These are phyloP conservation scores for Wickerhamiella shivajii DNA, from an alignment of 805 yeast genomes.

Conservation along the genomic window DNA sequence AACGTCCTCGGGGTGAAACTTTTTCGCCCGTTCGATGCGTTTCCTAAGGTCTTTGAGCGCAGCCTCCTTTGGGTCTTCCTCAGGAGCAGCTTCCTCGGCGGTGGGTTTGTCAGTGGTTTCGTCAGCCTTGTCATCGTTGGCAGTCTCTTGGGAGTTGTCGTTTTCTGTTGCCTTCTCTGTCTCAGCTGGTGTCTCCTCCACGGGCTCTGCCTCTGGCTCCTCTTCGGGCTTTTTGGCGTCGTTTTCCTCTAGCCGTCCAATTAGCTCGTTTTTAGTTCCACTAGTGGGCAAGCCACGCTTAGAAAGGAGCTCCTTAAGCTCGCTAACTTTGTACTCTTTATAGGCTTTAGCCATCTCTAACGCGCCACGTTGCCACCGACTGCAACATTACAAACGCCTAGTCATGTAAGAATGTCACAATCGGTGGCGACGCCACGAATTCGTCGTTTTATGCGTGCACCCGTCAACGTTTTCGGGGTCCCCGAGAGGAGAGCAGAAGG, in stretches of 20 bases:
- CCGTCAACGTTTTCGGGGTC: conserved; percentile 6
- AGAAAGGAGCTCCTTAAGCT: conserved; percentile 62
- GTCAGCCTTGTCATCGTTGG: conserved; percentile 12
- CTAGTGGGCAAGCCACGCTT: conserved; percentile 47
- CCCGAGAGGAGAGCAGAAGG: neutral
- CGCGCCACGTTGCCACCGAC: no score
- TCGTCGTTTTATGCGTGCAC: conserved; percentile 2
- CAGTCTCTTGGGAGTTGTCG: conserved; percentile 9
- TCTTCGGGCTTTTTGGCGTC: conserved; percentile 25
- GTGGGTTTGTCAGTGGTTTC: conserved; percentile 12
- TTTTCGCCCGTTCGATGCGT: conserved; percentile 57
- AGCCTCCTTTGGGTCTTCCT: conserved; percentile 14
- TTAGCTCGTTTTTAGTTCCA: conserved; percentile 72
- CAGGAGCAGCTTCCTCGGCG: conserved; percentile 14
- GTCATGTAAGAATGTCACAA: no score
- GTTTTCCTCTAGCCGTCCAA: conserved; percentile 45
- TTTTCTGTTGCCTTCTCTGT: no score
- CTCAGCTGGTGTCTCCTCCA: conserved; percentile 5
- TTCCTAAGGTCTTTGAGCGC: conserved; percentile 54
- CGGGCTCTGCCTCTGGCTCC: conserved; percentile 8
- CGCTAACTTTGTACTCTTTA: conserved; percentile 38
- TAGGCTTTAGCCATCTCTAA: conserved; percentile 12
- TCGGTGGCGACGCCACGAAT: no score
- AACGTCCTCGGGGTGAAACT: conserved; percentile 44
- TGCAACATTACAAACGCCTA: no score